Evolutionary conservation across 371 early-diverging fungal species (phyloP), one percentile per base, ranked within the genome.

Genomic region (Mortierella sp.): DNA sequence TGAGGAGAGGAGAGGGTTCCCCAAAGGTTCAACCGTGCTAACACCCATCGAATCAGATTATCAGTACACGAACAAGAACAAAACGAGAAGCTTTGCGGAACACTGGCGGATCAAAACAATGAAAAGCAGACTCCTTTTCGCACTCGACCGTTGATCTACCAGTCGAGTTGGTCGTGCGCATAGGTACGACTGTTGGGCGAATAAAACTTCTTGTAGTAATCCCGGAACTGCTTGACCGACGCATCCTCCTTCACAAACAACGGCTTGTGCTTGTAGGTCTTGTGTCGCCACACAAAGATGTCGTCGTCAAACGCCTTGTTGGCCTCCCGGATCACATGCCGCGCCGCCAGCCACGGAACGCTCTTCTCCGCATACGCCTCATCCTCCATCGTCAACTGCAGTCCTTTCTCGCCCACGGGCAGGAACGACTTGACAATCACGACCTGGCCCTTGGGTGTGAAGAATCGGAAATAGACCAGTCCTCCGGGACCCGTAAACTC

Each of bases 111-210:
- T n/a, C n/a, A n/a, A 45, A 47, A 22, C 47, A 22, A 6, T 2
- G 16, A 44, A 10, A 44, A 44, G 11, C 2, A 47, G 19, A 47
- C 22, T 47, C 47, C 1, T 16, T 1, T 19, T 47, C 47, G 22
- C 1, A 19, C 1, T 4, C 4, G 14, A 6, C 22, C 19, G 19
- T 16, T 16, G 11, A 4, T 47, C n/a, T 67, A 82, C 83, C 83
- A 82, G 31, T 77, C 83, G 70, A 82, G 50, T 11, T 64, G 68
- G 22, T 82, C 79, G 31, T 82, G 83, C 13, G 83, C 79, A 65
- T 78, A 82, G 37, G 83, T 75, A 39, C 83, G 83, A 69, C 83
- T 82, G 70, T 82, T 82, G 50, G 83, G 79, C 73, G 83, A 82
- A 52, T 82, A 82, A 52, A 82, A 82, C 66, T 78, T 77, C 34